Percentiles rank a stretch among this genome's conserved stretches.
Conservation (phyloP, 164 flowering plant species). For the Kingdonia uniflora region DNA sequence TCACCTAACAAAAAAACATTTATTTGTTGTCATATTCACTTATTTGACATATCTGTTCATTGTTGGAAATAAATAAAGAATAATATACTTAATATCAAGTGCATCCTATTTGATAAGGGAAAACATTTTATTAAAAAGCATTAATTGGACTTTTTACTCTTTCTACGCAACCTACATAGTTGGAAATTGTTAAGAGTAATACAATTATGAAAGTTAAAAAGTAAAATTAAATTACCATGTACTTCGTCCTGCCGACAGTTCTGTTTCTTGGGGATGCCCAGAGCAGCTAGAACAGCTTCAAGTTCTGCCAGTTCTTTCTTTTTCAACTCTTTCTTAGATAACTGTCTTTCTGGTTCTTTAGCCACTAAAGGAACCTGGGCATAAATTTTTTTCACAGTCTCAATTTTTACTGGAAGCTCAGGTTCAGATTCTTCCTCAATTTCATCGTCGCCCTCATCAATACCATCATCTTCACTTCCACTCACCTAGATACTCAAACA, state of each 20-base stretch:
- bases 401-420: slow-evolving; percentile 34
- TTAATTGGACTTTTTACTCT: too few relatives aligned
- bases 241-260: slow-evolving; percentile 33
- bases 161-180: too few relatives aligned
- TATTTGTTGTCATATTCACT: too few relatives aligned
- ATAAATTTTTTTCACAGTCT: slow-evolving; percentile 35
- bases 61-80: too few relatives aligned
- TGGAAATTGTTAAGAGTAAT: too few relatives aligned
- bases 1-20: too few relatives aligned
- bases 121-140: too few relatives aligned
- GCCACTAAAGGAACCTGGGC: slow-evolving; percentile 31
- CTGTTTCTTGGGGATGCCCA: slow-evolving; percentile 21
- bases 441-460: slow-evolving; percentile 11
- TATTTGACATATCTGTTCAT: too few relatives aligned
- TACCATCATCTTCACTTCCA: slow-evolving; percentile 35
- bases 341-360: slow-evolving; percentile 80
- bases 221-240: slow-evolving; percentile 29
- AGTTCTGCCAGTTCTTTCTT: slow-evolving; percentile 5
- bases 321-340: slow-evolving; percentile 82
- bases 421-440: slow-evolving; percentile 11
- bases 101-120: too few relatives aligned
- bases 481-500: slow-evolving; percentile 40
- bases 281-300: slow-evolving; percentile 4
- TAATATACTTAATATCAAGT: too few relatives aligned
- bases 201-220: too few relatives aligned